Evolutionary conservation across 495 filamentous ascomycete species (phyloP).

Genomic region (Penicillium cinerascens): DNA sequence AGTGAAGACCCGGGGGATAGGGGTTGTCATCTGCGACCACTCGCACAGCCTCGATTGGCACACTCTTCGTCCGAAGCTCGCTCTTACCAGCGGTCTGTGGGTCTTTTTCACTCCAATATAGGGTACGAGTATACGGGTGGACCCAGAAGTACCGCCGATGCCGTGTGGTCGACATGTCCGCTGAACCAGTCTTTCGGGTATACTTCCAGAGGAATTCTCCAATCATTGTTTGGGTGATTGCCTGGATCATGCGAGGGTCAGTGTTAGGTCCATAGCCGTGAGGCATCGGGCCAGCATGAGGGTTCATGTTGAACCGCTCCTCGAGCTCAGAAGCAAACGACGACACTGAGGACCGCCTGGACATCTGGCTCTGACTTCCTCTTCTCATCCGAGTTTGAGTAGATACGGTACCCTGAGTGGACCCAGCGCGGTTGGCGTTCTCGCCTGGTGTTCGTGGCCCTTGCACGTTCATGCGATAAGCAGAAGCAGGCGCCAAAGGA

Average conservation of each 20-base stretch:
- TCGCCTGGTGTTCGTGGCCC: conserved; percentile 67
- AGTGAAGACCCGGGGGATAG: conserved; percentile 88
- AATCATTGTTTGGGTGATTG: conserved; percentile 99
- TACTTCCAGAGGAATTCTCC: conserved; percentile 99
- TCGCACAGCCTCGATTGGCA: conserved; percentile 86
- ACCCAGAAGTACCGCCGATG: conserved; percentile 99
- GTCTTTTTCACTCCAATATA: conserved; percentile 96
- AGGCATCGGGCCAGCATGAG: conserved; percentile 53
- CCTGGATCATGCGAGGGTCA: conserved; percentile 98
- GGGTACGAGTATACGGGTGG: conserved; percentile 91
- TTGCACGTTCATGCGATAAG: conserved; percentile 51
- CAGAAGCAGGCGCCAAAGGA: conserved; percentile 77
- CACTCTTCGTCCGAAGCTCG: conserved; percentile 88
- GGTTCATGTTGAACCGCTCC: conserved; percentile 74
- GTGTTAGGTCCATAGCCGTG: conserved; percentile 58
- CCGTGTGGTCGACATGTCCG: conserved; percentile 78
- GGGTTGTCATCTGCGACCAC: conserved; percentile 96
- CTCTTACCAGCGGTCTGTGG: conserved; percentile 71
- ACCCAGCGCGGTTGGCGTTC: conserved; percentile 44
- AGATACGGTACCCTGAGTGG: conserved; percentile 53
- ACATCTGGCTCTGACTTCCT: conserved; percentile 52
- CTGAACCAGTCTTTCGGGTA: conserved; percentile 83
- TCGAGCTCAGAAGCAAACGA: conserved; percentile 95
- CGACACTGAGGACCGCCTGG: conserved; percentile 80
- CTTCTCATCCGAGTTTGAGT: conserved; percentile 37